phyloP scores from a whole-genome alignment of 352 stramenopile genomes.

The Pythium rishiriense region DNA sequence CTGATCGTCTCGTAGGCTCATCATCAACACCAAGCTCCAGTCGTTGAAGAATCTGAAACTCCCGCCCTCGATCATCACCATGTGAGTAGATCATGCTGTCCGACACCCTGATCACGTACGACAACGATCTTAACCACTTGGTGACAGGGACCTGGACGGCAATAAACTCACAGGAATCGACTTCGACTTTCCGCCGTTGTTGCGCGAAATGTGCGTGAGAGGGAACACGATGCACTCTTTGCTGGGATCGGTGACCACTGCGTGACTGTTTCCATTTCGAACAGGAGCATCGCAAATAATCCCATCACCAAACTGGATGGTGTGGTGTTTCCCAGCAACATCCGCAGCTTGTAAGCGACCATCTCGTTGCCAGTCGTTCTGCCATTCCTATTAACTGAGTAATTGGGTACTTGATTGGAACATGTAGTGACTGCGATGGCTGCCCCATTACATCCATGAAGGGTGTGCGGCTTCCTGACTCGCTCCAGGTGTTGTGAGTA shows the following conservation, averaged over 20 bases:
- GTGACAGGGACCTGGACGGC: background rate
- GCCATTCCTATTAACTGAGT: too few species aligned
- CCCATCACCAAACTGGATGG: background rate
- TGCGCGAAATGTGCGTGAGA: background rate
- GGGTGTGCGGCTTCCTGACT: background rate
- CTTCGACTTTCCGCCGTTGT: background rate
- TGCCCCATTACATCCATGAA: background rate
- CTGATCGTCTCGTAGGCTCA: background rate
- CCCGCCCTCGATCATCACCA: background rate
- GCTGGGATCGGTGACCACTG: background rate
- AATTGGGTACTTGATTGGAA: too few species aligned
- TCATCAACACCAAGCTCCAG: background rate
- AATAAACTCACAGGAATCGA: conserved; percentile 2
- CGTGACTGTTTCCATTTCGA: background rate
- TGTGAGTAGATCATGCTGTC: too few species aligned
- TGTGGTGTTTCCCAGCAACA: background rate
- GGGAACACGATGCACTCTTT: background rate
- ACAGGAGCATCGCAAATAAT: background rate
- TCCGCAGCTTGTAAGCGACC: background rate
- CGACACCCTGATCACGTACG: too few species aligned
- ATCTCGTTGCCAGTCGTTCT: too few species aligned
- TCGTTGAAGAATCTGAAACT: background rate
- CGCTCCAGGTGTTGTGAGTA: background rate
- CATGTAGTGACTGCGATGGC: background rate
- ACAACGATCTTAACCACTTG: background rate